Conservation (phyloP, 495 filamentous ascomycete species). For the Penicillium chermesinum region DNA sequence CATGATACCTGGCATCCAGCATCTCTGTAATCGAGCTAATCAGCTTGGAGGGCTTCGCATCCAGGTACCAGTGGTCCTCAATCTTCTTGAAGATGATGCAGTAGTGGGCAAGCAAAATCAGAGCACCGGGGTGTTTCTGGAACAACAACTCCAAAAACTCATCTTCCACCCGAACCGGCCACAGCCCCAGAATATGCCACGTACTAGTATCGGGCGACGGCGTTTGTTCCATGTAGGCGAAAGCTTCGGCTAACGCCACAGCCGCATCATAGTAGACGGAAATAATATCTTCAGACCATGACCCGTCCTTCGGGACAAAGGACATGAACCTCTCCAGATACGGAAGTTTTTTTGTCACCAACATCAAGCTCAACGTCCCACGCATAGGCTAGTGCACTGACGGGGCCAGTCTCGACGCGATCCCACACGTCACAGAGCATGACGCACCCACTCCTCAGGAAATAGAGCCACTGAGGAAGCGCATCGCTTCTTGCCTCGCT, state of each 20-base stretch:
- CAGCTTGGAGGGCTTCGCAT: constrained; percentile 24
- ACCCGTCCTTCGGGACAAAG: constrained; percentile 3
- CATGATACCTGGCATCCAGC: constrained; percentile 25
- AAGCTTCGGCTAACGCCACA: constrained; percentile 8
- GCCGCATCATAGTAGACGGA: constrained; percentile 11
- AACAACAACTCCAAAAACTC: constrained; percentile 27
- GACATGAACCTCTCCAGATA: constrained; percentile 11
- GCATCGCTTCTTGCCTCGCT: neutral
- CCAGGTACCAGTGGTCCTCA: constrained; percentile 29
- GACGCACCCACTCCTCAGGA: constrained; percentile 12
- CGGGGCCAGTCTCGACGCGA: constrained; percentile 10
- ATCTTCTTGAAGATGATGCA: constrained; percentile 30
- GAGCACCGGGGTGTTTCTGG: constrained; percentile 27
- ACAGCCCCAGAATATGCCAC: constrained; percentile 19
- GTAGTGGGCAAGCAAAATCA: constrained; percentile 36
- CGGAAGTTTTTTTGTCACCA: constrained; percentile 4
- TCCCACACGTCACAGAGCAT: constrained; percentile 19
- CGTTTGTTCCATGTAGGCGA: constrained; percentile 10
- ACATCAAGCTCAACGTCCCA: constrained; percentile 12
- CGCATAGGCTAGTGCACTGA: constrained; percentile 4
- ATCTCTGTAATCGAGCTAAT: constrained; percentile 23
- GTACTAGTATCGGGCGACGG: constrained; percentile 1
- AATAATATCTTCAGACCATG: constrained; percentile 9
- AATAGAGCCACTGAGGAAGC: constrained; percentile 17
- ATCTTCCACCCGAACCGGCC: constrained; percentile 28